A percentile compares a stretch with the other conserved stretches of the same genome.
Evolutionary conservation across 139 green algal genomes (phyloP).

Genomic region (Microglena sp.): DNA sequence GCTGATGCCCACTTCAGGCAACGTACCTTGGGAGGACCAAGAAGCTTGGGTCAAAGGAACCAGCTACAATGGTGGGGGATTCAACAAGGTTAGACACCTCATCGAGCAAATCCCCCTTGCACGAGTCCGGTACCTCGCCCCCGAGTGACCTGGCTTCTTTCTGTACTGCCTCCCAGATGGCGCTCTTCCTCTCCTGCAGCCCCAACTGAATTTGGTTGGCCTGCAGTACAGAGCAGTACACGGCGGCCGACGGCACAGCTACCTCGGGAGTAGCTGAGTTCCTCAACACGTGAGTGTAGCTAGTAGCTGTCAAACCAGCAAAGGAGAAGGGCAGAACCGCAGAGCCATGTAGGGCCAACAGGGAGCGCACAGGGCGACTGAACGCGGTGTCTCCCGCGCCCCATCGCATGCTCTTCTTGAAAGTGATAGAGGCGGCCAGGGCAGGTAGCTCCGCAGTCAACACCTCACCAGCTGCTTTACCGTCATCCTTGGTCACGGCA

Average conservation of each 20-base stretch:
- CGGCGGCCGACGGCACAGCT: no score
- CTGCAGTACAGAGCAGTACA: neutral
- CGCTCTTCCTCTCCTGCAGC: neutral
- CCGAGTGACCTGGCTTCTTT: constrained; percentile 20
- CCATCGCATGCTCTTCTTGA: constrained; percentile 94
- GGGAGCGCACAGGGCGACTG: constrained; percentile 86
- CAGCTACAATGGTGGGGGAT: constrained; percentile 68
- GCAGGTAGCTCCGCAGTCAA: constrained; percentile 64
- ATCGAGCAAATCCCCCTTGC: constrained; percentile 51
- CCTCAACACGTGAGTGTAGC: constrained; percentile 57
- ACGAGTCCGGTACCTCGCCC: constrained; percentile 51
- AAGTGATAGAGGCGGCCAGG: constrained; percentile 62
- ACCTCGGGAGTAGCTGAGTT: no score
- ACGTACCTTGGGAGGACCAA: constrained; percentile 70
- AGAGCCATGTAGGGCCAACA: constrained; percentile 86
- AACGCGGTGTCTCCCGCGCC: constrained; percentile 46
- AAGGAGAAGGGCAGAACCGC: constrained; percentile 57
- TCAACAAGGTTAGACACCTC: constrained; percentile 89
- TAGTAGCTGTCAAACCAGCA: constrained; percentile 36
- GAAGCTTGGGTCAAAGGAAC: constrained; percentile 75
- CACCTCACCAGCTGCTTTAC: constrained; percentile 37
- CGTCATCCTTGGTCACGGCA: constrained; percentile 53
- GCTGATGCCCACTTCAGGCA: no score
- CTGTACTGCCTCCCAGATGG: constrained; percentile 4
- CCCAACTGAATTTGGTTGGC: neutral